Conservation (phyloP, 1,284 basidiomycete genomes). For the Leucoagaricus sp. region DNA sequence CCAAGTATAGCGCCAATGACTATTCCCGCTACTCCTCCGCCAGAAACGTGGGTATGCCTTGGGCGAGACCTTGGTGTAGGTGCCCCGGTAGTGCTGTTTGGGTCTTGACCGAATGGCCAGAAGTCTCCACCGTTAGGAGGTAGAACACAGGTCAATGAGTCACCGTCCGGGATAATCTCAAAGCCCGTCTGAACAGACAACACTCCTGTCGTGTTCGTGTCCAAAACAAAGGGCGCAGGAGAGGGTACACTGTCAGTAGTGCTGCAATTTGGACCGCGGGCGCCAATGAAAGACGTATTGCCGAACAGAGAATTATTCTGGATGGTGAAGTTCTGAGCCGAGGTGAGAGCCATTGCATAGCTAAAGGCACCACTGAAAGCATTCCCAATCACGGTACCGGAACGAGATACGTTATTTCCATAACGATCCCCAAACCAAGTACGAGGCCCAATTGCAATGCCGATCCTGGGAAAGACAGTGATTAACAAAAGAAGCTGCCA, state of each 20-base stretch:
- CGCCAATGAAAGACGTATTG: constrained; percentile 79
- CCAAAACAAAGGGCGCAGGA: constrained; percentile 61
- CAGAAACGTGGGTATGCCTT: constrained; percentile 7
- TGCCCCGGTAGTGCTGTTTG: constrained; percentile 28
- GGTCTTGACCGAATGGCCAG: constrained; percentile 70
- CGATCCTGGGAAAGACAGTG: constrained; percentile 46
- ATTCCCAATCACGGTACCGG: constrained; percentile 68
- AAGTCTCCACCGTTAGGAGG: constrained; percentile 69
- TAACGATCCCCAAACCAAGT: constrained; percentile 75
- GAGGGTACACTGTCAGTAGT: constrained; percentile 47
- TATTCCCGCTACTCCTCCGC: constrained; percentile 46
- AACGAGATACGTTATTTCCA: constrained; percentile 58
- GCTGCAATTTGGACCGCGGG: constrained; percentile 71
- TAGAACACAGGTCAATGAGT: constrained; percentile 63
- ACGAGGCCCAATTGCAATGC: constrained; percentile 75
- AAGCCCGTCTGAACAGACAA: constrained; percentile 57
- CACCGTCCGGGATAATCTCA: constrained; percentile 47
- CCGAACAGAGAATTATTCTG: constrained; percentile 64
- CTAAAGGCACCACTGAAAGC: constrained; percentile 71
- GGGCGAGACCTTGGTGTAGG: constrained; percentile 17
- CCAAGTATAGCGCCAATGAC: constrained; percentile 55
- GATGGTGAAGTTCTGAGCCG: constrained; percentile 68
- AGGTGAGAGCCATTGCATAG: constrained; percentile 67
- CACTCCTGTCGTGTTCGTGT: constrained; percentile 41
- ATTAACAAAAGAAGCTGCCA: constrained; percentile 10